Evolutionary conservation across 768 basidiomycete genomes (phyloP).

Genomic region (Mrakia hoshinonis): DNA sequence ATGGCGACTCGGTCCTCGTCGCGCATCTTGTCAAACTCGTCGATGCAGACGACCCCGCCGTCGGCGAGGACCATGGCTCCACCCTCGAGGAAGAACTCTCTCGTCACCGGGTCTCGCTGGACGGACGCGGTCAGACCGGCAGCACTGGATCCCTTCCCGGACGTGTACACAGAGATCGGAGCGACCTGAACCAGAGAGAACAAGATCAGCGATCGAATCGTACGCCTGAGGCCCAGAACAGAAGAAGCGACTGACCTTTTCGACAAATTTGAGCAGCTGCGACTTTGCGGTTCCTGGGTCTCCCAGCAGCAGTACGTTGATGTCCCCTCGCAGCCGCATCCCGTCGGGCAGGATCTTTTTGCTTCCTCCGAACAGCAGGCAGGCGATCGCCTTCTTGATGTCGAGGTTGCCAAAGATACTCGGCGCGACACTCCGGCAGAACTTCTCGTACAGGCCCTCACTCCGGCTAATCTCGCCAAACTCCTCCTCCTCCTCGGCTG

Average conservation of each 20-base stretch:
- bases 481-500: slow-evolving; percentile 94
- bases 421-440: slow-evolving; percentile 86
- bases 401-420: slow-evolving; percentile 95
- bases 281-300: slow-evolving; percentile 98
- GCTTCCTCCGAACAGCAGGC: slow-evolving; percentile 92
- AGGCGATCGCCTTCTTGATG: slow-evolving; percentile 95
- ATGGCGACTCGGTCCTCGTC: slow-evolving; percentile 98
- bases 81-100: slow-evolving; percentile 97
- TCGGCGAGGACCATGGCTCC: slow-evolving; percentile 99
- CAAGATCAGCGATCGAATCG: background rate
- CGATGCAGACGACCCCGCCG: slow-evolving; percentile 96
- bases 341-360: slow-evolving; percentile 96
- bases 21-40: slow-evolving; percentile 99
- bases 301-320: slow-evolving; percentile 90
- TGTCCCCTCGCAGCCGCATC: slow-evolving; percentile 92
- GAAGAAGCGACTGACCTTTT: slow-evolving; percentile 55
- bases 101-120: slow-evolving; percentile 85
- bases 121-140: slow-evolving; percentile 97
- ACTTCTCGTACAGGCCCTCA: slow-evolving; percentile 83
- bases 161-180: slow-evolving; percentile 95
- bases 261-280: slow-evolving; percentile 95
- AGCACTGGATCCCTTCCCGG: slow-evolving; percentile 95
- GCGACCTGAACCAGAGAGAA: slow-evolving; percentile 55
- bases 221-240: background rate
- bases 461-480: slow-evolving; percentile 83